phyloP scores from a whole-genome alignment of 495 filamentous ascomycete species.

The Bryoglossum gracile region DNA sequence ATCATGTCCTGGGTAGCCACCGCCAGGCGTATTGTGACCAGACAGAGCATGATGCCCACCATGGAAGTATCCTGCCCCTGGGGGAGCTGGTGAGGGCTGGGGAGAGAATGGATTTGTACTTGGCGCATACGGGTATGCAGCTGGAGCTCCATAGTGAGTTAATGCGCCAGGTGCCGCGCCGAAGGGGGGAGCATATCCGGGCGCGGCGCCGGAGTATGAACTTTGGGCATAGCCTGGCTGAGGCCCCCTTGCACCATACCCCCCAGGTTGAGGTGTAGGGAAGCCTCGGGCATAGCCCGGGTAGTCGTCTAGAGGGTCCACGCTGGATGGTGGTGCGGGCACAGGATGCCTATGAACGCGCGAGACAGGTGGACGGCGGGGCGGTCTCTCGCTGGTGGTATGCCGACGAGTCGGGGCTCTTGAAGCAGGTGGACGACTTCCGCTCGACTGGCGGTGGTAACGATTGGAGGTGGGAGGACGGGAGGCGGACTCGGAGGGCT shows the following conservation, averaged over 20 bases:
- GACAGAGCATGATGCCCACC: slow-evolving; percentile 19
- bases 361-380: slow-evolving; percentile 32
- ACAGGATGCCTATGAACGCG: slow-evolving; percentile 27
- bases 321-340: slow-evolving; percentile 38
- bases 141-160: slow-evolving; percentile 30
- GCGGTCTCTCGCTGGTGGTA: slow-evolving; percentile 32
- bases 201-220: slow-evolving; percentile 25
- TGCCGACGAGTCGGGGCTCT: slow-evolving; percentile 29
- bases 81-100: slow-evolving; percentile 13
- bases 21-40: slow-evolving; percentile 14
- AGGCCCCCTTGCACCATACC: slow-evolving; percentile 29
- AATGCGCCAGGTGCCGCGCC: slow-evolving; percentile 23
- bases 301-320: slow-evolving; percentile 37
- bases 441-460: slow-evolving; percentile 10
- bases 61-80: slow-evolving; percentile 20
- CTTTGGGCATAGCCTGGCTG: slow-evolving; percentile 39
- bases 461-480: slow-evolving; percentile 11
- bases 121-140: slow-evolving; percentile 28
- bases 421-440: slow-evolving; percentile 37
- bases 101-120: slow-evolving; percentile 27
- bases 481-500: slow-evolving; percentile 65
- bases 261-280: slow-evolving; percentile 27
- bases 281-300: slow-evolving; percentile 26
- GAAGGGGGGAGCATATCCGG: slow-evolving; percentile 25
- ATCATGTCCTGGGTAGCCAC: slow-evolving; percentile 39